These are phyloP conservation scores for Earliella scabrosa DNA, from an alignment of 1,284 basidiomycete species.

Conservation along the genomic window DNA sequence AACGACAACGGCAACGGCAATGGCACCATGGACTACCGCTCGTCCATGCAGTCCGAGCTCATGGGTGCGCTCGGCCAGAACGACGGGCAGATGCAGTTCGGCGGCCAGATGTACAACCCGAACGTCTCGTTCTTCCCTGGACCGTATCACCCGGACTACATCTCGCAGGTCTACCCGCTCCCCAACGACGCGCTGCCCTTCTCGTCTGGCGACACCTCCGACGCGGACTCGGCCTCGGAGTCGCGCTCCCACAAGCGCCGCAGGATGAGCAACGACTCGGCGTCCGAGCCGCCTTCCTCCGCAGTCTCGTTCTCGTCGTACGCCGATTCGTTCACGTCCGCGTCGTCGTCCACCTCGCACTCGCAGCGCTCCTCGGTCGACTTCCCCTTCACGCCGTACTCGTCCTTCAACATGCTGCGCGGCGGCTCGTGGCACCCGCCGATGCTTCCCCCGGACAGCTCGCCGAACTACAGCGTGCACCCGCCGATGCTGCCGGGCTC, in stretches of 20 bases:
- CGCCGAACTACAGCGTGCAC: slow-evolving; percentile 57
- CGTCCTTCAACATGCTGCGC: slow-evolving; percentile 47
- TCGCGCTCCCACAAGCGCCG: slow-evolving; percentile 63
- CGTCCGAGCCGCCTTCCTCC: slow-evolving; percentile 54
- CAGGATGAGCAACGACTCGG: slow-evolving; percentile 74
- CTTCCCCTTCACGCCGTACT: slow-evolving; percentile 52
- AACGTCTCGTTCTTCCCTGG: slow-evolving; percentile 55
- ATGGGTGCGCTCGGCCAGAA: slow-evolving; percentile 63
- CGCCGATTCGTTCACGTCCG: slow-evolving; percentile 40
- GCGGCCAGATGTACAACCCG: slow-evolving; percentile 32
- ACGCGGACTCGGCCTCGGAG: slow-evolving; percentile 45
- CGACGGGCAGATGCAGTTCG: slow-evolving; percentile 36
- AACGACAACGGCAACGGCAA: slow-evolving; percentile 35
- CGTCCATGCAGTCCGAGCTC: slow-evolving; percentile 57
- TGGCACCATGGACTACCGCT: slow-evolving; percentile 42
- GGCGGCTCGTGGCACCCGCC: slow-evolving; percentile 74
- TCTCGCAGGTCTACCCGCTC: slow-evolving; percentile 49
- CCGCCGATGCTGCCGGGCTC: slow-evolving; percentile 62
- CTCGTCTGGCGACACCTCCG: slow-evolving; percentile 44
- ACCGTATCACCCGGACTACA: slow-evolving; percentile 72
- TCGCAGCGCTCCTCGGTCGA: slow-evolving; percentile 62
- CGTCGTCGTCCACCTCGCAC: slow-evolving; percentile 44
- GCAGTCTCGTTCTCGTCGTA: slow-evolving; percentile 39
- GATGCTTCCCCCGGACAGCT: slow-evolving; percentile 59
- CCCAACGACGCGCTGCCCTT: slow-evolving; percentile 56